These are phyloP conservation scores for Tetracladium marchalianum DNA, from an alignment of 495 filamentous ascomycete genomes.

Conservation along the genomic window DNA sequence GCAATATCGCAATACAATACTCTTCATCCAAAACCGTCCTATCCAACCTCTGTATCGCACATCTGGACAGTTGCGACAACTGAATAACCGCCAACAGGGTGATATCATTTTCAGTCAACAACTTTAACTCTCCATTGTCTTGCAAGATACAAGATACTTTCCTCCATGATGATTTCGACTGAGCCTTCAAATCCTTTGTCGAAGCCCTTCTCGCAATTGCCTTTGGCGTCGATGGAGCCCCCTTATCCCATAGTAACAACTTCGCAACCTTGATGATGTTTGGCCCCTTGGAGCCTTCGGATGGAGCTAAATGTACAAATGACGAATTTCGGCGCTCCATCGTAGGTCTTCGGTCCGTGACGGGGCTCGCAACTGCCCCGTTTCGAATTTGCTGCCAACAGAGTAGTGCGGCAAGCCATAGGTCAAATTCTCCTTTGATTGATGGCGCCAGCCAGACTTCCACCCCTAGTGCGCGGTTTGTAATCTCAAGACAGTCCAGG, in stretches of 20 bases:
- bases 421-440: conserved; percentile 66
- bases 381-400: conserved; percentile 90
- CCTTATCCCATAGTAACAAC: conserved; percentile 81
- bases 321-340: conserved; percentile 9
- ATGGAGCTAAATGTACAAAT: conserved; percentile 25
- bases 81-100: conserved; percentile 73
- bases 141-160: conserved; percentile 86
- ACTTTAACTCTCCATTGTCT: conserved; percentile 90
- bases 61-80: conserved; percentile 79
- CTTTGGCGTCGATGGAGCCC: conserved; percentile 39
- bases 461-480: conserved; percentile 54
- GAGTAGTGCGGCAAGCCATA: conserved; percentile 85
- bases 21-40: conserved; percentile 89
- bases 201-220: conserved; percentile 33
- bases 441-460: conserved; percentile 68
- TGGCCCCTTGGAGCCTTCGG: conserved; percentile 44
- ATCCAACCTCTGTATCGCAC: conserved; percentile 81
- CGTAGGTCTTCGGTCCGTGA: conserved; percentile 3
- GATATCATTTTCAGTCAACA: conserved; percentile 75
- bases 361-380: conserved; percentile 19
- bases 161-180: conserved; percentile 55
- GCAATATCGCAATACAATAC: conserved; percentile 86
- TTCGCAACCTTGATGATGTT: conserved; percentile 97
- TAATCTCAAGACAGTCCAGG: conserved; percentile 71
- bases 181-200: conserved; percentile 25